phyloP scores from a whole-genome alignment of 2,329 filamentous ascomycete species.

The Penicillium digitatum region DNA sequence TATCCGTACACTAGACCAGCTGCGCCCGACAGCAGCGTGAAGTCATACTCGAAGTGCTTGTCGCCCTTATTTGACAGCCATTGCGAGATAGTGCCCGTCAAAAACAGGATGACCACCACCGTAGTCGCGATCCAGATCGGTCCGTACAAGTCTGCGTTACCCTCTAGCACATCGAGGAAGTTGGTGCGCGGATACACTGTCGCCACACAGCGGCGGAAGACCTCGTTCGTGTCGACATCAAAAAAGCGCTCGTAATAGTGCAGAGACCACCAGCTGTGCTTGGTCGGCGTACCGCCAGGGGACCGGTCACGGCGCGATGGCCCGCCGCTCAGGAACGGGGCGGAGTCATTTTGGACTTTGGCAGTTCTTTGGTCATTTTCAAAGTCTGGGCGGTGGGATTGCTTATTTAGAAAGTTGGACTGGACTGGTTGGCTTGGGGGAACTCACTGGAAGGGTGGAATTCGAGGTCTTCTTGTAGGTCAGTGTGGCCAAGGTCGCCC shows the following conservation, averaged over 20 bases:
- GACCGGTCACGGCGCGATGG: conserved; percentile 41
- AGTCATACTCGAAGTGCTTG: conserved; percentile 83
- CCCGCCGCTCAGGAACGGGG: conserved; percentile 48
- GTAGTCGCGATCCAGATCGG: conserved; percentile 99
- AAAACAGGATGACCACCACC: conserved; percentile 89
- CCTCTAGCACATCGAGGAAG: conserved; percentile 95
- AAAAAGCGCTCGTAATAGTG: conserved; percentile 98
- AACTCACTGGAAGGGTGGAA: conserved; percentile 81
- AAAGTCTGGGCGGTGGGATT: conserved; percentile 54
- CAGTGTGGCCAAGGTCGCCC: conserved; percentile 96
- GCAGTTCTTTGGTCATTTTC: conserved; percentile 55
- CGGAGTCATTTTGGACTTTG: conserved; percentile 47
- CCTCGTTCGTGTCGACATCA: conserved; percentile 90
- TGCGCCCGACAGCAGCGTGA: conserved; percentile 79
- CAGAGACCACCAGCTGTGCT: conserved; percentile 88
- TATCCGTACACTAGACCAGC: conserved; percentile 95
- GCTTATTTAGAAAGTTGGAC: neutral
- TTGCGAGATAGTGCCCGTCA: conserved; percentile 91
- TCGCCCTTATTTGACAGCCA: conserved; percentile 68
- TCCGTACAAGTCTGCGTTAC: conserved; percentile 93
- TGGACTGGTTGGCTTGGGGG: neutral
- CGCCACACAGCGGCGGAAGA: conserved; percentile 79
- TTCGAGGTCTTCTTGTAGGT: conserved; percentile 97
- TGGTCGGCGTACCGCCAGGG: conserved; percentile 51
- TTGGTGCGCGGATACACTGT: conserved; percentile 88